Evolutionary conservation across 345 rosid species (phyloP).

Genomic region (Schrenkiella parvula): DNA sequence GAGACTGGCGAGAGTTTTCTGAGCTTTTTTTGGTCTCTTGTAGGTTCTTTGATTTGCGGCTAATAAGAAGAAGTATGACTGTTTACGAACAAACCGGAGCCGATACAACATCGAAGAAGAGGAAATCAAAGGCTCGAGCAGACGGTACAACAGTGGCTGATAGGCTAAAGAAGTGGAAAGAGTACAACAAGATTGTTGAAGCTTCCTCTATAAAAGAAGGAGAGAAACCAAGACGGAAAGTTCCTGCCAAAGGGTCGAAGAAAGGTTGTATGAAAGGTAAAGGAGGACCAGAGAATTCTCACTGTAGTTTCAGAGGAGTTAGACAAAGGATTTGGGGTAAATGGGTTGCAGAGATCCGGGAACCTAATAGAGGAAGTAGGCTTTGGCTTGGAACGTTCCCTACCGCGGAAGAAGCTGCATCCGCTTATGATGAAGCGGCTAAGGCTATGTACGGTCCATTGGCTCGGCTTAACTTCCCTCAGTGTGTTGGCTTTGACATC

Average conservation of each 20-base stretch:
- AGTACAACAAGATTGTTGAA: constrained; percentile 39
- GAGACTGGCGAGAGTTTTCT: neutral
- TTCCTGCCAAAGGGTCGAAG: constrained; percentile 70
- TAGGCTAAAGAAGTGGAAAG: constrained; percentile 60
- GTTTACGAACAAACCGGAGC: constrained; percentile 4
- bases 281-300: constrained; percentile 75
- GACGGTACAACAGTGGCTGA: constrained; percentile 48
- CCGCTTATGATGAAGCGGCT: constrained; percentile 83
- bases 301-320: constrained; percentile 65
- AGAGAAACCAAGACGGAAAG: constrained; percentile 37
- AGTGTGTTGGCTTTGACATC: constrained; percentile 19
- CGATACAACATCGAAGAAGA: constrained; percentile 38
- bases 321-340: constrained; percentile 96
- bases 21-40: neutral
- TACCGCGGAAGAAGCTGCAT: constrained; percentile 67
- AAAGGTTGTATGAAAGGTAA: constrained; percentile 96
- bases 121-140: constrained; percentile 42
- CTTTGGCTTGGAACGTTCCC: constrained; percentile 91
- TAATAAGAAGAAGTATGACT: constrained; percentile 10
- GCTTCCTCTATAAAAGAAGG: neutral
- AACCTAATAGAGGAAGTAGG: constrained; percentile 59
- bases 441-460: constrained; percentile 55
- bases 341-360: constrained; percentile 91
- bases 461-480: constrained; percentile 64
- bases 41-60: constrained; percentile 5